Conservation (phyloP, 495 filamentous ascomycete species). For the Penicillium lagena region DNA sequence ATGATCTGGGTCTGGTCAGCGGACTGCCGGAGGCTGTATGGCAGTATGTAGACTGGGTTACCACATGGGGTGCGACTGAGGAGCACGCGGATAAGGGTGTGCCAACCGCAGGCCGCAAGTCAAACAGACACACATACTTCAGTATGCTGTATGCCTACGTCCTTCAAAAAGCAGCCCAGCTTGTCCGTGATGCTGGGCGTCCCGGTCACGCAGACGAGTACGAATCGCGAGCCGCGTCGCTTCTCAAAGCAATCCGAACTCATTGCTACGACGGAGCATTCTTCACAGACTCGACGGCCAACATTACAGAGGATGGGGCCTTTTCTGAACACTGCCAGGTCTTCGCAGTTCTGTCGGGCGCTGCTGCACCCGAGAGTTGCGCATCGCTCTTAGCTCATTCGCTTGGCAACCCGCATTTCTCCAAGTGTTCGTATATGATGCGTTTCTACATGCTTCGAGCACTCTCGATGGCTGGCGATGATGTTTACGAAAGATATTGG, state of each 20-base stretch:
- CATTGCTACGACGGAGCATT: slow-evolving; percentile 30
- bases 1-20: slow-evolving; percentile 24
- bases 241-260: slow-evolving; percentile 15
- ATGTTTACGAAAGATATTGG: slow-evolving; percentile 23
- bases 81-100: slow-evolving; percentile 31
- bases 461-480: slow-evolving; percentile 14
- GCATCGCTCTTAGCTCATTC: slow-evolving; percentile 14
- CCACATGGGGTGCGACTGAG: slow-evolving; percentile 27
- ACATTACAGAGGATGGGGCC: slow-evolving; percentile 15
- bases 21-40: slow-evolving; percentile 20
- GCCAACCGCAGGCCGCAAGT: slow-evolving; percentile 19
- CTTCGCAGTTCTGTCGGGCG: slow-evolving; percentile 27
- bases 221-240: slow-evolving; percentile 13
- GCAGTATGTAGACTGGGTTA: slow-evolving; percentile 38
- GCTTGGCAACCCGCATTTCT: slow-evolving; percentile 17
- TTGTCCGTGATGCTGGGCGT: slow-evolving; percentile 22
- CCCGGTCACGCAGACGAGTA: slow-evolving; percentile 27
- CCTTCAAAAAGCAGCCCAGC: slow-evolving; percentile 17
- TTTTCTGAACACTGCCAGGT: slow-evolving; percentile 33
- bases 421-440: slow-evolving; percentile 34
- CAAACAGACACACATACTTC: slow-evolving; percentile 27
- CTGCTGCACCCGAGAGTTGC: slow-evolving; percentile 4
- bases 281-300: slow-evolving; percentile 24
- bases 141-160: slow-evolving; percentile 33
- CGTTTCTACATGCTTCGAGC: slow-evolving; percentile 33